Evolutionary conservation across 1,139 yeast genomes (phyloP), one percentile per base, ranked within the genome.

Genomic region (Pneumocystis wakefieldiae): DNA sequence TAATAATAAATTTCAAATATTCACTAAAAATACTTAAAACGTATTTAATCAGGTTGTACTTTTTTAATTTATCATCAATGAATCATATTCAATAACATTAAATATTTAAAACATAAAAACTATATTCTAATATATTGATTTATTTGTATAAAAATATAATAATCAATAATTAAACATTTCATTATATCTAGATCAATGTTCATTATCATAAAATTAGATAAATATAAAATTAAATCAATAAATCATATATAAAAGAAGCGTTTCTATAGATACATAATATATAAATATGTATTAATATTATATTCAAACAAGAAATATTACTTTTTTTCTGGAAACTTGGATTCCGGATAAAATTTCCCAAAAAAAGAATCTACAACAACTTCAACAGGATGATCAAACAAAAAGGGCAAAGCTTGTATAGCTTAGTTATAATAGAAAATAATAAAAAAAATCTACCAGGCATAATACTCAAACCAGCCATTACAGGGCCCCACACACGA

Each of bases 341-440:
- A 67, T 61, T 57, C 28, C 38, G 73, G 78, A 67, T 78, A 82
- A 36, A 85, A 84, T 70, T 82, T 77, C 53, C 81, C 86, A 71
- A 86, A 87, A 0, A 79, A 74, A 73, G 76, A 81, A 69, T 85
- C 94, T 48, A 86, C 78, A 0, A 82, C 85, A 59, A 79, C 77
- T 73, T 87, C 95, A 36, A 86, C 89, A 0, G 95, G 95, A 72
- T 87, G 88, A 73, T 87, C 95, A 71, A 87, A 87, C 67, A 86
- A 71, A 71, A 83, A 86, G 8, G 95, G 95, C 68, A 87, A 78
- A 53, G 84, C 76, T 48, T 48, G 12, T 32, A 32, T 48, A 24
- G 12, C 19, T 48, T 48, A 48, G 32, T 14, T 24, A n/a, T n/a
- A 48, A 24, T 48, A 48, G 35, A 48, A 48, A 48, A 24, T 24